A percentile compares a stretch with the other conserved stretches of the same genome.
These are phyloP conservation scores for Gracilaria gracilis DNA, from an alignment of 23 red algal genomes.

Conservation along the genomic window DNA sequence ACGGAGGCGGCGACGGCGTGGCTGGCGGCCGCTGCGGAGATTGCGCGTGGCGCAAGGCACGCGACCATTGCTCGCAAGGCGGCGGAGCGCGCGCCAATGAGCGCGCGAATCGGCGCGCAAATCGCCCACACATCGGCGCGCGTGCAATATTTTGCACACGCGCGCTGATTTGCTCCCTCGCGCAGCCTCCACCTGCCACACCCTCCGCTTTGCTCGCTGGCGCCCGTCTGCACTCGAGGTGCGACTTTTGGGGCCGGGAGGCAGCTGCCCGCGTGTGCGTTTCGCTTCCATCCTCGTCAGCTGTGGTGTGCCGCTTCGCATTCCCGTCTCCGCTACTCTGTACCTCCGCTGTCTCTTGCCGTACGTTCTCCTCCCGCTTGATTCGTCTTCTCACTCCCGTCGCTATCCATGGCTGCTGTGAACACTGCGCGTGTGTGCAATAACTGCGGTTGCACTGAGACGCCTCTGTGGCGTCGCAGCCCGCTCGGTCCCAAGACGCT, in stretches of 20 bases:
- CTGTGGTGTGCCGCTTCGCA: neutral
- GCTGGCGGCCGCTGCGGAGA: neutral
- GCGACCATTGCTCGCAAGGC: constrained; percentile 40
- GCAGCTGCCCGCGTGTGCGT: no score
- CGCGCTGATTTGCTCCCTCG: constrained; percentile 14
- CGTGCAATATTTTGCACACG: constrained; percentile 47
- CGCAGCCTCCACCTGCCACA: constrained; percentile 30
- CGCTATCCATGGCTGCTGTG: neutral
- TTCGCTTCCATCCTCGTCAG: neutral
- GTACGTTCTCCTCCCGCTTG: no score
- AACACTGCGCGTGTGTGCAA: constrained; percentile 52
- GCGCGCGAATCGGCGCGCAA: constrained; percentile 9
- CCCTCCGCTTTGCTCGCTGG: neutral
- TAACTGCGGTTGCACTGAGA: constrained; percentile 84
- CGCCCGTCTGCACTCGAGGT: neutral
- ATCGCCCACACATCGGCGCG: constrained; percentile 11
- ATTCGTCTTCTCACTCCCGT: no score
- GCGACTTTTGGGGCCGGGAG: neutral
- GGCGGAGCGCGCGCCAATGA: constrained; percentile 33
- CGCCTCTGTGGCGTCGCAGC: constrained; percentile 94
- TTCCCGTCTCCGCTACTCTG: neutral
- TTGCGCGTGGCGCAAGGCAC: neutral
- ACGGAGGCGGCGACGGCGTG: neutral
- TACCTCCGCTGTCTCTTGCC: neutral
- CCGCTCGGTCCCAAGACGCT: constrained; percentile 91